Evolutionary conservation across 345 rosid genomes (phyloP), one percentile per base, ranked within the genome.

Genomic region (Carallia pectinifolia): DNA sequence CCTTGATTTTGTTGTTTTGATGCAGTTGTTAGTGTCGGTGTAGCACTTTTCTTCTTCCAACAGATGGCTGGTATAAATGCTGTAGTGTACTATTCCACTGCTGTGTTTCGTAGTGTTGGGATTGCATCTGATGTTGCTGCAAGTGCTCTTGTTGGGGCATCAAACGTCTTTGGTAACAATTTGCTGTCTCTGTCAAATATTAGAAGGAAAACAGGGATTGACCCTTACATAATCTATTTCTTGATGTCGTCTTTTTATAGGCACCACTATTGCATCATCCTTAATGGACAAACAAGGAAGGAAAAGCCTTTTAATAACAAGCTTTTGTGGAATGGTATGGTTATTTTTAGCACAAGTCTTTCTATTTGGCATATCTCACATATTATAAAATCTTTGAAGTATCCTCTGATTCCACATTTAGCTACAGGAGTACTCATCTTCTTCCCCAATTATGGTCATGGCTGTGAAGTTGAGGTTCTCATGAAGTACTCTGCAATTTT

Each of bases 21-120:
- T 85, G 83, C 89, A 92, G 99, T 96, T 79, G 99, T 96, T 38
- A 96, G 96, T 77, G 96, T 92, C 34, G 99, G 99, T 62, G 92
- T 92, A 10, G 96, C 99, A 78, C 97, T 95, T 70, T 95, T 92
- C 91, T 81, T 96, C 70, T 90, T 92, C 88, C 99, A 96, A 79
- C 99, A 92, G 80, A 76, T 96, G 81, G 99, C 98, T 8, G 99
- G 99, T 62, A 96, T 96, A 82, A 96, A 96, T 62, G 99, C 97
- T 40, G 99, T 96, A 63, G 98, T 96, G 18, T 96, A 92, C 76
- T 96, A 96, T 85, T 96, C 99, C 18, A 92, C 98, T 56, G 79
- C 99, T 13, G 99, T 96, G 73, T 96, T 96, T 67, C 97, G 97
- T 44, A 86, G 89, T 58, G 98, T 88, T 66, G 98, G 99, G 61